A percentile compares a stretch with the other conserved stretches of the same genome.
These are phyloP conservation scores for Chalciporus chontae DNA, from an alignment of 768 basidiomycete genomes.

Conservation along the genomic window DNA sequence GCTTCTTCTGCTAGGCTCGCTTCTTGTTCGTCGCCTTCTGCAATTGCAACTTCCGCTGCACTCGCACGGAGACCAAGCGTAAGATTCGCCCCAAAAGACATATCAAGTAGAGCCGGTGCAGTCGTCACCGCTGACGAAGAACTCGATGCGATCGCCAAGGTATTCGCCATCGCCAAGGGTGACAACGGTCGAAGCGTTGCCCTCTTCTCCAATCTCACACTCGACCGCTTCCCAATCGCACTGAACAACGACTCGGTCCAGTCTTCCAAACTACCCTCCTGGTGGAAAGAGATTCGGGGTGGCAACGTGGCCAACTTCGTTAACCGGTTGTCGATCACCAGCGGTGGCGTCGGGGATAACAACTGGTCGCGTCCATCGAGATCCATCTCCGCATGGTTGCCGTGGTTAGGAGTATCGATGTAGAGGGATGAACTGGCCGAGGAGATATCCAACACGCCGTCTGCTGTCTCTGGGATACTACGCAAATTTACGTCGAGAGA, in stretches of 20 bases:
- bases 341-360: conserved; percentile 27
- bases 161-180: neutral
- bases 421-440: conserved; percentile 17
- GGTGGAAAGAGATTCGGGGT: conserved; percentile 55
- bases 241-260: conserved; percentile 56
- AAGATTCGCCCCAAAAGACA: conserved; percentile 20
- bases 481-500: neutral
- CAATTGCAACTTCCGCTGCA: conserved; percentile 1
- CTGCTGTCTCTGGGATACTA: conserved; percentile 21
- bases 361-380: conserved; percentile 4
- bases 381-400: conserved; percentile 7
- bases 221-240: conserved; percentile 36
- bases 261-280: conserved; percentile 43
- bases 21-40: conserved; percentile 14
- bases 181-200: conserved; percentile 15
- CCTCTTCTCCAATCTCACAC: conserved; percentile 13
- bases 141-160: conserved; percentile 3
- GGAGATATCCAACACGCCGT: conserved; percentile 28
- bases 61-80: conserved; percentile 14
- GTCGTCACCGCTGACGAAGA: conserved; percentile 2
- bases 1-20: neutral
- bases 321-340: conserved; percentile 29
- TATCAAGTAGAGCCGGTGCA: conserved; percentile 11
- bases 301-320: conserved; percentile 29
- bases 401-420: conserved; percentile 2